phyloP scores from a whole-genome alignment of 1,284 basidiomycete genomes.

The Trametes sp. region DNA sequence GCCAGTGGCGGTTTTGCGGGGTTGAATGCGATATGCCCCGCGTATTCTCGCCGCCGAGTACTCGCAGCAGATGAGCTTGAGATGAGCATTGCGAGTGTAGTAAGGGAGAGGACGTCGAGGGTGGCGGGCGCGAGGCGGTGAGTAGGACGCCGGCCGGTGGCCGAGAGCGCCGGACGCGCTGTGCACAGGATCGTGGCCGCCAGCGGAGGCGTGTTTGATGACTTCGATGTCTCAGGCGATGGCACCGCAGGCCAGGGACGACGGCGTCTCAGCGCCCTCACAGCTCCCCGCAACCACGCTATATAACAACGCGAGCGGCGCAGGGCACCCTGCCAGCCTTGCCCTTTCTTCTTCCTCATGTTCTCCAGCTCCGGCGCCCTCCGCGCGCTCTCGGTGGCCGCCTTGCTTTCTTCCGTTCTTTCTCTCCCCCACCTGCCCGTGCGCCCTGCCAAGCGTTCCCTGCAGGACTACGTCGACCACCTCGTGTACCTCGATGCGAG shows the following conservation, averaged over 20 bases:
- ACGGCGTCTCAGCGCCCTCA: slow-evolving; percentile 15
- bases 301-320: slow-evolving; percentile 15
- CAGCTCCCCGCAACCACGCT: slow-evolving; percentile 16
- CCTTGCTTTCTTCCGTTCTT: slow-evolving; percentile 26
- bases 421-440: slow-evolving; percentile 19
- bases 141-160: slow-evolving; percentile 1
- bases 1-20: background rate
- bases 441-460: slow-evolving; percentile 16
- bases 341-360: slow-evolving; percentile 26
- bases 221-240: slow-evolving; percentile 2
- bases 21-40: no score
- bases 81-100: no score
- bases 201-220: slow-evolving; percentile 10
- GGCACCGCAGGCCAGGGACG: slow-evolving; percentile 4
- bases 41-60: no score
- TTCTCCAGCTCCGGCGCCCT: slow-evolving; percentile 27
- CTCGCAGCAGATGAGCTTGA: no score
- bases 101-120: background rate
- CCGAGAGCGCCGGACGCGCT: slow-evolving; percentile 5
- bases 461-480: slow-evolving; percentile 25
- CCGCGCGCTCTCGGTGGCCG: slow-evolving; percentile 26
- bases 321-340: slow-evolving; percentile 22
- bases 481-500: slow-evolving; percentile 27
- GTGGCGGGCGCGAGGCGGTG: background rate
- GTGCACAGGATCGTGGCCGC: slow-evolving; percentile 11